Evolutionary conservation across 78 protist genomes (phyloP).

Genomic region (Creolimax fragrantissima): DNA sequence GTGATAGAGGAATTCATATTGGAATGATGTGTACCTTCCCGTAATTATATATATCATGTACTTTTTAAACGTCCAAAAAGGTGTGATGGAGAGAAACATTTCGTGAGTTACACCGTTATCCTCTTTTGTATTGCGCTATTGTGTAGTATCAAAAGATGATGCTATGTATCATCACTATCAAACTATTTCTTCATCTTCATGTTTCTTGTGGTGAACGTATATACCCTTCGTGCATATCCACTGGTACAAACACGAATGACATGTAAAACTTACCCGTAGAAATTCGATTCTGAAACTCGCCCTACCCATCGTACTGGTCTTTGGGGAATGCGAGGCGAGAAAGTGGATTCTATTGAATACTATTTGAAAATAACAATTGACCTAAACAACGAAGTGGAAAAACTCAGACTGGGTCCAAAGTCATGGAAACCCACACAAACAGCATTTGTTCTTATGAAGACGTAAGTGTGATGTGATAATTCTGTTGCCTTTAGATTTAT

Average conservation of each 20-base stretch:
- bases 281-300: neutral
- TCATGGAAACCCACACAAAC: neutral
- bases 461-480: too few species aligned
- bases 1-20: too few species aligned
- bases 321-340: neutral
- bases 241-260: neutral
- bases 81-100: too few species aligned
- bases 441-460: neutral
- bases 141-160: neutral
- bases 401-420: neutral
- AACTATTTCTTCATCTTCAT: neutral
- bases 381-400: neutral
- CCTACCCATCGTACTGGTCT: neutral
- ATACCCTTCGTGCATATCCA: neutral
- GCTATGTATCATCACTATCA: neutral
- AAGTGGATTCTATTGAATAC: conserved; percentile 1
- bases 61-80: too few species aligned
- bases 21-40: too few species aligned
- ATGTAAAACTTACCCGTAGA: neutral
- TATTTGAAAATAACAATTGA: too few species aligned
- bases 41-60: too few species aligned
- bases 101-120: too few species aligned
- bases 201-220: neutral
- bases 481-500: too few species aligned
- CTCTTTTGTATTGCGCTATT: too few species aligned